Conservation (phyloP, 2,329 filamentous ascomycete species). For the Fragosphaeria purpurea region DNA sequence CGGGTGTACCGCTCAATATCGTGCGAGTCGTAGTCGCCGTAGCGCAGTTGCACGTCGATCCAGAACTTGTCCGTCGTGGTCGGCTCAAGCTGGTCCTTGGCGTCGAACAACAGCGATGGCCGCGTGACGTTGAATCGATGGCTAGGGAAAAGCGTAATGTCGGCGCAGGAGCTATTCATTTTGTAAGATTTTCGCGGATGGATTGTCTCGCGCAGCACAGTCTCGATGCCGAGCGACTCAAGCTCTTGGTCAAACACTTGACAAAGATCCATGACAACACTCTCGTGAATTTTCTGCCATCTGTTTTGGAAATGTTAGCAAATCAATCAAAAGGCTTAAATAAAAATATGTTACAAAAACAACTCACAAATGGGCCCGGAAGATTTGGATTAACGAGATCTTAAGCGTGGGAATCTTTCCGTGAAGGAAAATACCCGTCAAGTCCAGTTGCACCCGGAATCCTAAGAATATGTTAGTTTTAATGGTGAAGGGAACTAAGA, state of each 20-base stretch:
- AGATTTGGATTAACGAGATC: conserved; percentile 97
- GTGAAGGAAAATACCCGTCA: conserved; percentile 97
- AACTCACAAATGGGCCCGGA: conserved; percentile 75
- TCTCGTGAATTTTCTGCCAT: conserved; percentile 99
- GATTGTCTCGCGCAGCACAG: conserved; percentile 97
- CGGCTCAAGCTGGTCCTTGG: conserved; percentile 86
- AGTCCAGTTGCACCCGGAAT: conserved; percentile 97
- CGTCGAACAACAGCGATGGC: conserved; percentile 88
- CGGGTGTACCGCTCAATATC: conserved; percentile 97
- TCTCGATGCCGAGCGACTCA: conserved; percentile 91
- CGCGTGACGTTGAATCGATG: conserved; percentile 98
- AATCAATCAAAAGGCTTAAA: too few species aligned
- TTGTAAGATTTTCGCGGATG: conserved; percentile 99
- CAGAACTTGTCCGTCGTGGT: conserved; percentile 99
- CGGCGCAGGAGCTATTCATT: conserved; percentile 99
- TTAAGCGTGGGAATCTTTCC: conserved; percentile 97
- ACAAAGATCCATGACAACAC: conserved; percentile 96
- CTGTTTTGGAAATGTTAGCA: too few species aligned
- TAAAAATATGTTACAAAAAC: too few species aligned
- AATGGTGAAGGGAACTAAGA: too few species aligned
- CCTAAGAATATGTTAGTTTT: conserved; percentile 22
- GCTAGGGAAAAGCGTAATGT: conserved; percentile 91
- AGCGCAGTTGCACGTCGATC: conserved; percentile 92
- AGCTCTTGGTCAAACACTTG: conserved; percentile 98
- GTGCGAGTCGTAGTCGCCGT: conserved; percentile 91